Conservation (phyloP, 768 basidiomycete species). For the Holtermannia corniformis region DNA sequence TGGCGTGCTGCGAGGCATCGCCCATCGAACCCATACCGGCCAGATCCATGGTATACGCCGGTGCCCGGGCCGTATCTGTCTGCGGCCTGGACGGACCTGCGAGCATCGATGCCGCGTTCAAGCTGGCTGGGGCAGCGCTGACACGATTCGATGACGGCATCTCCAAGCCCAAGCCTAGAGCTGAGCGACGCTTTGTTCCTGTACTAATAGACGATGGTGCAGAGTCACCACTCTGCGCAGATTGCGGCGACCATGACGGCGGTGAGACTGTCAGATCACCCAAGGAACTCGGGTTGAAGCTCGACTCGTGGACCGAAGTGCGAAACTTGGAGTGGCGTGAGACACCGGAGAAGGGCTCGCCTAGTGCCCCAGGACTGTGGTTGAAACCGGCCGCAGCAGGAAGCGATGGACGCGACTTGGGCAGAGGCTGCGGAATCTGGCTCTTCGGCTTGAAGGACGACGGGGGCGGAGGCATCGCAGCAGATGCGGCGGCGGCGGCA, state of each 20-base stretch:
- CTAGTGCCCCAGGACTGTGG: conserved; percentile 10
- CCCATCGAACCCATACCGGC: conserved; percentile 16
- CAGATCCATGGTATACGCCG: conserved; percentile 23
- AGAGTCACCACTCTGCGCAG: background rate
- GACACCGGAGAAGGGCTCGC: conserved; percentile 9
- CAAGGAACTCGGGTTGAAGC: conserved; percentile 6
- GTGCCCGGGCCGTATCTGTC: conserved; percentile 6
- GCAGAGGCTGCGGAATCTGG: conserved; percentile 8
- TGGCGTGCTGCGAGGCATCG: conserved; percentile 38
- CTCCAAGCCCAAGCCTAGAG: conserved; percentile 18
- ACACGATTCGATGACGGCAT: conserved; percentile 7
- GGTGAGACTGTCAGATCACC: conserved; percentile 12
- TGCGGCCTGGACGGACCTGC: background rate
- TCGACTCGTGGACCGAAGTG: conserved; percentile 30
- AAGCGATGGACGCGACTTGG: conserved; percentile 18
- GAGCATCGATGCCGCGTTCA: background rate
- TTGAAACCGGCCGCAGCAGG: conserved; percentile 10
- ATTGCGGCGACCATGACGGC: conserved; percentile 4
- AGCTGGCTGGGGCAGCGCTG: background rate
- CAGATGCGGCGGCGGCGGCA: background rate
- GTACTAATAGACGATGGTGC: conserved; percentile 1
- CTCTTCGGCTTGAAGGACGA: conserved; percentile 18
- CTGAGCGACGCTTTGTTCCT: background rate
- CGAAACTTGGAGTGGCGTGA: conserved; percentile 20
- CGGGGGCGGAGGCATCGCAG: conserved; percentile 15